Evolutionary conservation across 2,329 filamentous ascomycete genomes (phyloP), one percentile per base, ranked within the genome.

Genomic region (Leptodontidium sp.): DNA sequence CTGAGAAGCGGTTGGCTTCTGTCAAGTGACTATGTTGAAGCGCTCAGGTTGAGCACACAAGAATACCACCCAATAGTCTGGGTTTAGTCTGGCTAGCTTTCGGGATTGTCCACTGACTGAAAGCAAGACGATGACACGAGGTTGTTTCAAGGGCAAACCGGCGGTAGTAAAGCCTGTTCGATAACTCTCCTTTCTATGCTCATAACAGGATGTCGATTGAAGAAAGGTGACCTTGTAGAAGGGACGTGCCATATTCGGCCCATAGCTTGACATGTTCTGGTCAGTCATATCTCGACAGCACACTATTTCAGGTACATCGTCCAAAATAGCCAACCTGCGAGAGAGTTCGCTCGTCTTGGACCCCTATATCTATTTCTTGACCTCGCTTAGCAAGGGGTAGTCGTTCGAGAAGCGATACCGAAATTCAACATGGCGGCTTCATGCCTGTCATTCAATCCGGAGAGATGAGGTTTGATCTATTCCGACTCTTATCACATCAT

Each of bases 1-100:
- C 8, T 26, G 21, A 45, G 1, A 21, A 3, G 17, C n/a, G 4
- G 40, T 24, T 26, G 38, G n/a, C n/a, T 43, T 21, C 12, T 43
- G 57, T 59, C 57, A 45, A 59, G 38, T 45, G 57, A 26, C 57
- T 24, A 11, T 40, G 26, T 26, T 11, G 35, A 59, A 59, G 57
- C 57, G 57, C 38, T 11, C 21, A 11, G 21, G 9, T 29, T 1
- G 2, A 17, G 2, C 17, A 21, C 9, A n/a, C 32, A n/a, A n/a
- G 12, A 9, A 29, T 15, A 17, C 21, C 4, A 26, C 1, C 38
- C 6, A 26, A 29, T 43, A 21, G 2, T 29, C 4, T 35, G 7
- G 29, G 5, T 6, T 8, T 45, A 2, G 26, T n/a, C n/a, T 17
- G 4, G 7, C n/a, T 50, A 24, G 11, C 38, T 40, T 40, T 40